phyloP scores from a whole-genome alignment of 2,329 filamentous ascomycete species.

The Hypoxylon sp. region DNA sequence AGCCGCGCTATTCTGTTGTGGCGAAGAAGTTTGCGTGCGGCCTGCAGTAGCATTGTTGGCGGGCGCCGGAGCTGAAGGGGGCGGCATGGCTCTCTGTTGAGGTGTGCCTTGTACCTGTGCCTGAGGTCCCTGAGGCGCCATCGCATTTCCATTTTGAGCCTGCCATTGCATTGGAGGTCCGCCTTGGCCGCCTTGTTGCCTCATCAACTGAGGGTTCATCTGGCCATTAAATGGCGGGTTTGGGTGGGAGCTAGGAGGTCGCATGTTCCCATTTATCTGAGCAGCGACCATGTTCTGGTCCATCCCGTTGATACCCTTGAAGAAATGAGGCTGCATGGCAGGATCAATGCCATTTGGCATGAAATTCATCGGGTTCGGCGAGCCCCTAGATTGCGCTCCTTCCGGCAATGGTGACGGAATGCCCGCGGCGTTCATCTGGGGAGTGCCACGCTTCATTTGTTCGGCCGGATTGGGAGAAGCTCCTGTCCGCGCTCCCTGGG shows the following conservation, averaged over 20 bases:
- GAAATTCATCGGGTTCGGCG: constrained; percentile 75
- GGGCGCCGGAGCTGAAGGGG: constrained; percentile 71
- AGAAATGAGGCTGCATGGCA: constrained; percentile 72
- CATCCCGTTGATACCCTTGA: constrained; percentile 67
- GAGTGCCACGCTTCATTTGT: constrained; percentile 83
- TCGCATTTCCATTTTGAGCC: constrained; percentile 60
- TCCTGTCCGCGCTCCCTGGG: constrained; percentile 76
- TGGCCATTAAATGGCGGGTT: constrained; percentile 65
- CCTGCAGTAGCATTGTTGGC: constrained; percentile 62
- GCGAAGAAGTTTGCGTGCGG: constrained; percentile 71
- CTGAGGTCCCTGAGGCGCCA: constrained; percentile 63
- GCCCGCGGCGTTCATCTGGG: constrained; percentile 77
- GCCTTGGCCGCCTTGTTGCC: constrained; percentile 54
- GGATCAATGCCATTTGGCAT: constrained; percentile 75
- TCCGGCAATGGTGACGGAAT: constrained; percentile 81
- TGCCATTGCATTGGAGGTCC: constrained; percentile 65
- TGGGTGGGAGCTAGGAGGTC: constrained; percentile 78
- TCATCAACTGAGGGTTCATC: constrained; percentile 74
- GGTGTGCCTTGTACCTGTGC: constrained; percentile 75
- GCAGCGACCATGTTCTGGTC: constrained; percentile 68
- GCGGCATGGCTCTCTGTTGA: constrained; percentile 79
- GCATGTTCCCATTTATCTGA: constrained; percentile 76
- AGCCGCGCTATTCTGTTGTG: constrained; percentile 74
- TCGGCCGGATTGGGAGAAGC: constrained; percentile 84
- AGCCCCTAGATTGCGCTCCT: constrained; percentile 75